phyloP scores from a whole-genome alignment of 768 basidiomycete genomes.

The Lactarius vividus region DNA sequence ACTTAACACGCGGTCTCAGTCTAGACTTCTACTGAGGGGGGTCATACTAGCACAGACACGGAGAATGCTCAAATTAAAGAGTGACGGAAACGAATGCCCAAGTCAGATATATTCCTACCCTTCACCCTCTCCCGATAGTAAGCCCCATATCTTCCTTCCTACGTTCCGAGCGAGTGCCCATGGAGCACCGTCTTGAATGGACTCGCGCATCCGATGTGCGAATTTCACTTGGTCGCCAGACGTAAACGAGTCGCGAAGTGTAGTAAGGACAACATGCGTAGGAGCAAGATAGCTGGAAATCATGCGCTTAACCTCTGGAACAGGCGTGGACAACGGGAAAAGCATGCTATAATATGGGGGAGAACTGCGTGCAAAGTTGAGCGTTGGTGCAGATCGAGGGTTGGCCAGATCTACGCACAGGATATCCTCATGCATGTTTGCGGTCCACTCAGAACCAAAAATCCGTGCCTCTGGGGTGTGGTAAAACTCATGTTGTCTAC shows the following conservation, averaged over 20 bases:
- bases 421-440: slow-evolving; percentile 25
- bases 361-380: slow-evolving; percentile 15
- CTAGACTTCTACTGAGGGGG: neutral
- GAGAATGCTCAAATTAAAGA: slow-evolving; percentile 8
- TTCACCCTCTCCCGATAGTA: slow-evolving; percentile 25
- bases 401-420: slow-evolving; percentile 19
- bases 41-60: neutral
- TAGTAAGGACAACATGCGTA: slow-evolving; percentile 47
- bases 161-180: slow-evolving; percentile 43
- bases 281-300: slow-evolving; percentile 58
- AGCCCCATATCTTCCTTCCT: slow-evolving; percentile 39
- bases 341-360: slow-evolving; percentile 44
- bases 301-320: slow-evolving; percentile 51
- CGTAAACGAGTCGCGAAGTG: slow-evolving; percentile 51
- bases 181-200: slow-evolving; percentile 61
- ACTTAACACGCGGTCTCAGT: slow-evolving; percentile 5
- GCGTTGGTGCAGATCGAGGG: neutral
- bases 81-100: slow-evolving; percentile 2
- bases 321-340: slow-evolving; percentile 55
- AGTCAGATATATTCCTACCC: slow-evolving; percentile 11
- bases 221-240: slow-evolving; percentile 61
- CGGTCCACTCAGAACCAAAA: slow-evolving; percentile 22
- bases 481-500: slow-evolving; percentile 34
- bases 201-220: slow-evolving; percentile 58
- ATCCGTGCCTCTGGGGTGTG: slow-evolving; percentile 19